These are phyloP conservation scores for Bimuria novae-zelandiae DNA, from an alignment of 2,329 filamentous ascomycete species.

Conservation along the genomic window DNA sequence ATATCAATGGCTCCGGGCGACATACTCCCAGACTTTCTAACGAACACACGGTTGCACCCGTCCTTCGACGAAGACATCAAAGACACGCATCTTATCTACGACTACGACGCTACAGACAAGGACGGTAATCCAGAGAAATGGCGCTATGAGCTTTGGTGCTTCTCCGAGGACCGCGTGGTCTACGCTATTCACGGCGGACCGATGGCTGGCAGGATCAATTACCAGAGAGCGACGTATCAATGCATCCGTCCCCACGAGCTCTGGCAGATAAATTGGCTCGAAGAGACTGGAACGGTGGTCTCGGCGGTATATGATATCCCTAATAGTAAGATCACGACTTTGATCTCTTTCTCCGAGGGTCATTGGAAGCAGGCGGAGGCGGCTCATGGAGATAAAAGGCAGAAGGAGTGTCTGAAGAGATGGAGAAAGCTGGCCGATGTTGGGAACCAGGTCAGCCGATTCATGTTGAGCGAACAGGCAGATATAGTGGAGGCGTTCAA, in stretches of 20 bases:
- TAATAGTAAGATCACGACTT: slow-evolving; percentile 54
- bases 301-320: slow-evolving; percentile 62
- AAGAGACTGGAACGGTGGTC: slow-evolving; percentile 63
- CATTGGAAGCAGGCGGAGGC: slow-evolving; percentile 59
- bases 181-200: slow-evolving; percentile 65
- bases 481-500: slow-evolving; percentile 56
- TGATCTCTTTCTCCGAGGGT: slow-evolving; percentile 59
- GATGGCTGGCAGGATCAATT: slow-evolving; percentile 56
- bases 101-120: slow-evolving; percentile 57
- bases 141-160: slow-evolving; percentile 67
- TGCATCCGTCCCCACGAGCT: slow-evolving; percentile 62
- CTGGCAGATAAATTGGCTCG: slow-evolving; percentile 66
- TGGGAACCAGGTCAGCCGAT: slow-evolving; percentile 56
- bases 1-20: slow-evolving; percentile 1
- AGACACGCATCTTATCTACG: slow-evolving; percentile 61
- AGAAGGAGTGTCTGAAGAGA: slow-evolving; percentile 55
- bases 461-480: slow-evolving; percentile 60
- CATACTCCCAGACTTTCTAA: slow-evolving; percentile 27
- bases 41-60: slow-evolving; percentile 32
- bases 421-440: slow-evolving; percentile 57
- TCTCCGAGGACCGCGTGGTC: slow-evolving; percentile 57
- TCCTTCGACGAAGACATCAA: slow-evolving; percentile 58
- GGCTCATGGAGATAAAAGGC: slow-evolving; percentile 62
- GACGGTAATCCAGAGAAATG: slow-evolving; percentile 61
- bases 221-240: slow-evolving; percentile 61